Percentiles rank a stretch among this genome's conserved stretches.
These are phyloP conservation scores for Phlegmacium glaucopus DNA, from an alignment of 768 basidiomycete genomes.

Conservation along the genomic window DNA sequence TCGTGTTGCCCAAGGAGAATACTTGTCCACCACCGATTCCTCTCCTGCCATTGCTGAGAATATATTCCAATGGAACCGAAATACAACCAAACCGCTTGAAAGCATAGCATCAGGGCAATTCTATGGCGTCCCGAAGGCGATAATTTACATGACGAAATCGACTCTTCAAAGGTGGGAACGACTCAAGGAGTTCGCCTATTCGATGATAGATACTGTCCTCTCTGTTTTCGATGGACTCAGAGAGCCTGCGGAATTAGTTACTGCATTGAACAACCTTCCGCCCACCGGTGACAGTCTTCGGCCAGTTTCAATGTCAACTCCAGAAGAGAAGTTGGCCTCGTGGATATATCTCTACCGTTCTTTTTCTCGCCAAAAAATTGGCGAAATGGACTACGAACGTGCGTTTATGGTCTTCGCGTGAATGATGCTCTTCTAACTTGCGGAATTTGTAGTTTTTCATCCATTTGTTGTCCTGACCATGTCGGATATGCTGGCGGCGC, in stretches of 20 bases:
- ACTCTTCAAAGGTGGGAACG: constrained; percentile 6
- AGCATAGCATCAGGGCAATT: constrained; percentile 2
- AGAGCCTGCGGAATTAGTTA: constrained; percentile 7
- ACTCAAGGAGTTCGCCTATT: constrained; percentile 2
- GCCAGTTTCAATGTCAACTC: not conserved
- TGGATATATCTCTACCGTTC: constrained; percentile 3
- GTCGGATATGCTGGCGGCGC: not conserved
- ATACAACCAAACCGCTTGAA: constrained; percentile 1
- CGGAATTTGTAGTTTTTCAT: constrained; percentile 3
- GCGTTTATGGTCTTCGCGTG: not conserved
- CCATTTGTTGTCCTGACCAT: constrained; percentile 1
- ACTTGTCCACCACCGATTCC: constrained; percentile 1
- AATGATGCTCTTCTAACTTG: not conserved
- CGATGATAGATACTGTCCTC: constrained; percentile 3
- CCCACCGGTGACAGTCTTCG: not conserved
- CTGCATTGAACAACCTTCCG: constrained; percentile 2
- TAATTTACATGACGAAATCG: constrained; percentile 7
- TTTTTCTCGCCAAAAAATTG: constrained; percentile 2
- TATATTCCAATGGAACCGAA: constrained; percentile 3
- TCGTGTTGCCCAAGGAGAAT: constrained; percentile 4
- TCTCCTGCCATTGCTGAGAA: not conserved
- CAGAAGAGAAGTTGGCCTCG: constrained; percentile 7
- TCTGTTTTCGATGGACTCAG: constrained; percentile 1
- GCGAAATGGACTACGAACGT: constrained; percentile 5
- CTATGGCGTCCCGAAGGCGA: constrained; percentile 6